Conservation (phyloP, 2,329 filamentous ascomycete genomes). For the Verticillium alfalfae region DNA sequence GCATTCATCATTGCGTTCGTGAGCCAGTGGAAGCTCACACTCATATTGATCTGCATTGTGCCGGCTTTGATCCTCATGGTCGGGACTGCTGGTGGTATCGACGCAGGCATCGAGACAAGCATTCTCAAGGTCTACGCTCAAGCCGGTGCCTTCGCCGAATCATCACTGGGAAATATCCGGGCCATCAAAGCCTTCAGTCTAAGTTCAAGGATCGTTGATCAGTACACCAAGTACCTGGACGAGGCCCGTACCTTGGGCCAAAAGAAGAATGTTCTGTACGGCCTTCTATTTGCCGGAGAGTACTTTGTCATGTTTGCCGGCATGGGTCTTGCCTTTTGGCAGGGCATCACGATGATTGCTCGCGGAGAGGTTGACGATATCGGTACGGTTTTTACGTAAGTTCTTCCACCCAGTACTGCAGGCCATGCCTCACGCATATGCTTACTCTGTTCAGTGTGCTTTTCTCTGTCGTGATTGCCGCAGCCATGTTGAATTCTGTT, state of each 20-base stretch:
- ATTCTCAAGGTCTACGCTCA: constrained; percentile 18
- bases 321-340: constrained; percentile 14
- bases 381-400: constrained; percentile 9
- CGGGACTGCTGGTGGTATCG: neutral
- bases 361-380: constrained; percentile 4
- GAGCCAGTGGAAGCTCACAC: constrained; percentile 5
- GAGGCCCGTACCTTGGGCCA: constrained; percentile 20
- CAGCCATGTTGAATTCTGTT: constrained; percentile 9
- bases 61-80: neutral
- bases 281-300: constrained; percentile 25
- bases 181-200: constrained; percentile 9
- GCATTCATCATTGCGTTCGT: constrained; percentile 6
- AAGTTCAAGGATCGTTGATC: constrained; percentile 3
- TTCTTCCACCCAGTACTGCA: neutral
- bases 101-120: constrained; percentile 10
- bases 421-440: constrained; percentile 16
- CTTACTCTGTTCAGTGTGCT: constrained; percentile 11
- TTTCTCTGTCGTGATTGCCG: constrained; percentile 17
- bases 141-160: constrained; percentile 19
- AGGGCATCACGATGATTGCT: constrained; percentile 29
- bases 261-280: constrained; percentile 19
- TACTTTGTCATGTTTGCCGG: constrained; percentile 28
- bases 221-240: constrained; percentile 1
- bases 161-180: constrained; percentile 6
- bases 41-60: constrained; percentile 1